Evolutionary conservation across 208 protist species (phyloP).

Genomic region (Acanthamoeba lenticulata): DNA sequence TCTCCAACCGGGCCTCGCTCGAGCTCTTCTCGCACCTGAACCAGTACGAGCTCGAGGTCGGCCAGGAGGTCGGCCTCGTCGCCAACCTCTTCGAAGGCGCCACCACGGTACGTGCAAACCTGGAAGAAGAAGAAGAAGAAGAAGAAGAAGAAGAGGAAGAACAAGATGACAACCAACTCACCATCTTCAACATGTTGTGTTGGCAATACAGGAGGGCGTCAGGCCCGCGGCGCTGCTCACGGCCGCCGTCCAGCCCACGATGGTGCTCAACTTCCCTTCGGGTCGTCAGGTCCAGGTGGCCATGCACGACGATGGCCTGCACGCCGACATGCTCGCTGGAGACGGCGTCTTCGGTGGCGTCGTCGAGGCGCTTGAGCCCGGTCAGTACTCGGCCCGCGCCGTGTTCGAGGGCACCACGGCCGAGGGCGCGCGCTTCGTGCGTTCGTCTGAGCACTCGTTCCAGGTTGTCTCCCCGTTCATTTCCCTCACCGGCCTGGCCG

Average conservation of each 20-base stretch:
- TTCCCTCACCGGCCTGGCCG: slow-evolving; percentile 49
- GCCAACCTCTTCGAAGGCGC: slow-evolving; percentile 10
- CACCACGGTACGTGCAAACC: no score
- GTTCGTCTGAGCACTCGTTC: slow-evolving; percentile 74
- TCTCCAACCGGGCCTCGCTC: not conserved
- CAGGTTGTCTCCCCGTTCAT: slow-evolving; percentile 65
- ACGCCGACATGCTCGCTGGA: slow-evolving; percentile 46
- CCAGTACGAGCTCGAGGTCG: slow-evolving; percentile 30
- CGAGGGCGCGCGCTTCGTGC: slow-evolving; percentile 8
- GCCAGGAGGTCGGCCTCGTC: slow-evolving; percentile 44
- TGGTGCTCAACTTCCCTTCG: not conserved
- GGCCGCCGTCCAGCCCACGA: not conserved
- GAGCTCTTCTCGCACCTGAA: slow-evolving; percentile 1
- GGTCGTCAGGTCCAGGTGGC: not conserved
- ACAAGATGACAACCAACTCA: no score
- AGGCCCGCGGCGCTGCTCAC: not conserved
- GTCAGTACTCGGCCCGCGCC: slow-evolving; percentile 59
- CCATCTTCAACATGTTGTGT: no score
- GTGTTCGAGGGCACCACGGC: not conserved
- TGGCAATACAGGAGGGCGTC: not conserved
- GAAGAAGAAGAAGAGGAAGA: no score
- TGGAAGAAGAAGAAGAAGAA: no score
- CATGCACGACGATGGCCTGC: slow-evolving; percentile 77
- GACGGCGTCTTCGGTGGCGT: slow-evolving; percentile 76
- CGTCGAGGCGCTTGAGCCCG: slow-evolving; percentile 49